phyloP scores from a whole-genome alignment of 2,329 filamentous ascomycete species.

The Fusarium sp. region DNA sequence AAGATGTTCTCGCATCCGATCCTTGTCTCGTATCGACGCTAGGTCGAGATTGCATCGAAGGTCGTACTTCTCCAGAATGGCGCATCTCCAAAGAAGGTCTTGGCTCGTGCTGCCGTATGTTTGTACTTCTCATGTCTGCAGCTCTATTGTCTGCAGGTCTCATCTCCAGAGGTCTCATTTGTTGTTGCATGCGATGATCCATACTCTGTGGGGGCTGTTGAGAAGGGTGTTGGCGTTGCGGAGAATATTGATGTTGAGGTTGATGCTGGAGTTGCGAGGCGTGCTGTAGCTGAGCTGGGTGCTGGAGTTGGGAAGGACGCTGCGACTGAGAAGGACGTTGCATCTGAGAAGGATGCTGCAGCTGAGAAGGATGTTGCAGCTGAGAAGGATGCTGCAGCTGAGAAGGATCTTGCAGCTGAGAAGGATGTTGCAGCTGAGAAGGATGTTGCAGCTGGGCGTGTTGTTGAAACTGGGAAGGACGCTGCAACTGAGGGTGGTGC shows the following conservation, averaged over 20 bases:
- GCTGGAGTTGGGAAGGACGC: constrained; percentile 3
- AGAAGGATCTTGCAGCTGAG: constrained; percentile 21
- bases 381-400: constrained; percentile 27
- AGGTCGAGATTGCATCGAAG: constrained; percentile 29
- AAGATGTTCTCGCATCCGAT: constrained; percentile 33
- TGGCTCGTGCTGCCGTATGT: constrained; percentile 29
- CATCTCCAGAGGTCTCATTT: constrained; percentile 26
- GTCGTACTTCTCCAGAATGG: constrained; percentile 32
- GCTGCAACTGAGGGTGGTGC: constrained; percentile 16
- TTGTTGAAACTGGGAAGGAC: not conserved
- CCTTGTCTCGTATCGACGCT: constrained; percentile 32
- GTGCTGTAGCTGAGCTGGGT: constrained; percentile 6
- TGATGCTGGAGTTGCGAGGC: constrained; percentile 27
- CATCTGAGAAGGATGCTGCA: constrained; percentile 6
- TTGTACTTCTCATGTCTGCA: constrained; percentile 24
- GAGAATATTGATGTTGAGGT: constrained; percentile 19
- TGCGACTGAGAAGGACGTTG: constrained; percentile 1
- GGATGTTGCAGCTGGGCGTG: constrained; percentile 9
- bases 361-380: constrained; percentile 1
- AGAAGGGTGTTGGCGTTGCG: constrained; percentile 25
- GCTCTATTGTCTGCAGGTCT: constrained; percentile 14
- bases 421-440: constrained; percentile 27
- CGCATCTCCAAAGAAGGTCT: constrained; percentile 37
- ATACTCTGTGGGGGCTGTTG: constrained; percentile 34
- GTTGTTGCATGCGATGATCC: constrained; percentile 29